phyloP scores from a whole-genome alignment of 176 grass and related monocot species.

The maize (Zea mays) region DNA sequence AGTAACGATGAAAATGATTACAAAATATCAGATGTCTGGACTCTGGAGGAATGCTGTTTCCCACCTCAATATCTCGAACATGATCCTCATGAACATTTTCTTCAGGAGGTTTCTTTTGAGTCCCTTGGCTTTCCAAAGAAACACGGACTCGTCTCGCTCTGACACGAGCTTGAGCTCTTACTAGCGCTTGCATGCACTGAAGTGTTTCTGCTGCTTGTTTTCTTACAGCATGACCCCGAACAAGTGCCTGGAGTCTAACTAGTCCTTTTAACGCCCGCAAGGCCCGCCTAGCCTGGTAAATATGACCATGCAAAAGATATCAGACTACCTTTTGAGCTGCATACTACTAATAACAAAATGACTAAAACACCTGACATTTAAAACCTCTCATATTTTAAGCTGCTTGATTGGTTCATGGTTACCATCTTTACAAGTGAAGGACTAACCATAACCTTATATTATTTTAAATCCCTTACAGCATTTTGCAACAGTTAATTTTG shows the following conservation, averaged over 20 bases:
- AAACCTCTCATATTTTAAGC: not conserved
- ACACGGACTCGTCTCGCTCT: slow-evolving; percentile 84
- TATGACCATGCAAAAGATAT: slow-evolving; percentile 18
- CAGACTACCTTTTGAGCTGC: slow-evolving; percentile 7
- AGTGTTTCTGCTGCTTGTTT: slow-evolving; percentile 98
- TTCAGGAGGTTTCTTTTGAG: slow-evolving; percentile 58
- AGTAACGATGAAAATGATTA: slow-evolving; percentile 7
- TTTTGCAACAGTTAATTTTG: slow-evolving; percentile 1
- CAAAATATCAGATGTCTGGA: slow-evolving; percentile 8
- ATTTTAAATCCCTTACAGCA: not conserved
- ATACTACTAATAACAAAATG: slow-evolving; percentile 2
- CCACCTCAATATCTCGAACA: slow-evolving; percentile 80
- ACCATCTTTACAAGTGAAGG: slow-evolving; percentile 20
- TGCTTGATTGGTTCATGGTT: not conserved
- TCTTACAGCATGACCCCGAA: slow-evolving; percentile 94
- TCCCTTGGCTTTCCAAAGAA: slow-evolving; percentile 82
- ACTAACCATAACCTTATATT: slow-evolving; percentile 12
- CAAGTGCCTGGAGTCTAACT: slow-evolving; percentile 92
- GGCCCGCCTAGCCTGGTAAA: slow-evolving; percentile 82
- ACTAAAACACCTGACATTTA: slow-evolving; percentile 13
- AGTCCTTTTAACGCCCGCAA: slow-evolving; percentile 89
- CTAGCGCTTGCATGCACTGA: slow-evolving; percentile 93
- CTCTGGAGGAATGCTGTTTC: slow-evolving; percentile 8
- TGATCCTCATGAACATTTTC: slow-evolving; percentile 27
- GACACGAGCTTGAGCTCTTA: slow-evolving; percentile 95